Evolutionary conservation across 2,329 filamentous ascomycete species (phyloP).

Genomic region (Alternaria rosae): DNA sequence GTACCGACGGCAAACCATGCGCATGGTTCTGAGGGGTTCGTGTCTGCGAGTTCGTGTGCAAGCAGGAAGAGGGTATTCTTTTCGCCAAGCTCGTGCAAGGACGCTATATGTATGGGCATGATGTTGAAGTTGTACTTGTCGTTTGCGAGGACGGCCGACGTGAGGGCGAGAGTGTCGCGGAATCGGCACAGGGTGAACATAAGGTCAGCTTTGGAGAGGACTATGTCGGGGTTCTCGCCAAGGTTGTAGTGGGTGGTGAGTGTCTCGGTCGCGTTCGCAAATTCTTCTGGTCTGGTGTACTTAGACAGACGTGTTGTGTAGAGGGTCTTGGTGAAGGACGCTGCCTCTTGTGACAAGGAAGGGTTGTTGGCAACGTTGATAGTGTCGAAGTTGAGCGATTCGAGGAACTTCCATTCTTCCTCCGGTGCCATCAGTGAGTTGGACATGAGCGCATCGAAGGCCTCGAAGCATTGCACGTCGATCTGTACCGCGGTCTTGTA

Average conservation of each 20-base stretch:
- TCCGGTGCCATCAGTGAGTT: constrained; percentile 90
- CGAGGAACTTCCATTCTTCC: constrained; percentile 89
- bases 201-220: constrained; percentile 87
- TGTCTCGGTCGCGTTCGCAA: constrained; percentile 85
- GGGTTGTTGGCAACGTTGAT: constrained; percentile 72
- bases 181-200: constrained; percentile 96
- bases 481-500: constrained; percentile 98
- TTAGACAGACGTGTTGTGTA: constrained; percentile 96
- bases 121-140: constrained; percentile 90
- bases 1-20: constrained; percentile 94
- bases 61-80: constrained; percentile 91
- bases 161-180: constrained; percentile 83
- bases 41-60: constrained; percentile 90
- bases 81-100: constrained; percentile 83
- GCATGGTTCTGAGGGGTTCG: constrained; percentile 87
- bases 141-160: constrained; percentile 78
- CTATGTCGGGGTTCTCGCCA: constrained; percentile 83
- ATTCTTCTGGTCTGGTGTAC: constrained; percentile 85
- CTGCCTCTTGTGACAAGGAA: constrained; percentile 80
- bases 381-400: constrained; percentile 88
- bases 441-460: constrained; percentile 96
- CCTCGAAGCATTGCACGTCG: constrained; percentile 97
- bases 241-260: constrained; percentile 94
- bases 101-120: constrained; percentile 90
- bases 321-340: constrained; percentile 92